phyloP scores from a whole-genome alignment of 164 flowering plant species.

The Vitis rotundifolia region DNA sequence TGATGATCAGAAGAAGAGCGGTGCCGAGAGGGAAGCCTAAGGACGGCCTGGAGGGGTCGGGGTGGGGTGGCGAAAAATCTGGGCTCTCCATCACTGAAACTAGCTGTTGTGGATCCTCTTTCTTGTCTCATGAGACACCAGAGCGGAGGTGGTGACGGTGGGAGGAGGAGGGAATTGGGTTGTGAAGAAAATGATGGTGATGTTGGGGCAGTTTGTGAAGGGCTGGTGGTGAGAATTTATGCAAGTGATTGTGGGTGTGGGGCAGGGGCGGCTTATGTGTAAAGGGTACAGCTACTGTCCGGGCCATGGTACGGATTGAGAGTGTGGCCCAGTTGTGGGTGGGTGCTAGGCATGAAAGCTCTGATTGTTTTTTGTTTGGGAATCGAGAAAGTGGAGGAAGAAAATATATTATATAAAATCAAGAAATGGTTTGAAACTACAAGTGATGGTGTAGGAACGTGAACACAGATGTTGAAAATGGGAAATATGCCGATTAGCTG shows the following conservation, averaged over 20 bases:
- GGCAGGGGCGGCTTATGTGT: conserved; percentile 14
- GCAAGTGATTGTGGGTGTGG: background rate
- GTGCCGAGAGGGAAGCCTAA: conserved; percentile 90
- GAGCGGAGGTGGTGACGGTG: background rate
- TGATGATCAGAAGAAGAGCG: conserved; percentile 61
- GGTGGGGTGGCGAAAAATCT: conserved; percentile 41
- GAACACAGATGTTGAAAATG: too few relatives aligned
- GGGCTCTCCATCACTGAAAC: conserved; percentile 48
- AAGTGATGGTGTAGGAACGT: too few relatives aligned
- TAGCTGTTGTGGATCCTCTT: background rate
- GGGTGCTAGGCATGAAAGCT: conserved; percentile 3
- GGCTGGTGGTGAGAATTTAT: background rate
- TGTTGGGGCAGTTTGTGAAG: background rate
- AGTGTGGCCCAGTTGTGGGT: conserved; percentile 21
- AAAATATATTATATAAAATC: too few relatives aligned
- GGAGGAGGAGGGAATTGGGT: background rate
- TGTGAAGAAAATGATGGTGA: background rate
- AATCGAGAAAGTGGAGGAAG: too few relatives aligned
- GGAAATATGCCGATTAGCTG: too few relatives aligned
- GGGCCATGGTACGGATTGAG: conserved; percentile 28
- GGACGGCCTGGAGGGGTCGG: conserved; percentile 70
- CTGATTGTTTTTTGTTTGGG: too few relatives aligned
- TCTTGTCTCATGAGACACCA: conserved; percentile 13
- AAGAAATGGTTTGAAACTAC: too few relatives aligned
- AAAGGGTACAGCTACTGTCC: conserved; percentile 29